These are phyloP conservation scores for Leucocoprinus leucothites DNA, from an alignment of 768 basidiomycete species.

Conservation along the genomic window DNA sequence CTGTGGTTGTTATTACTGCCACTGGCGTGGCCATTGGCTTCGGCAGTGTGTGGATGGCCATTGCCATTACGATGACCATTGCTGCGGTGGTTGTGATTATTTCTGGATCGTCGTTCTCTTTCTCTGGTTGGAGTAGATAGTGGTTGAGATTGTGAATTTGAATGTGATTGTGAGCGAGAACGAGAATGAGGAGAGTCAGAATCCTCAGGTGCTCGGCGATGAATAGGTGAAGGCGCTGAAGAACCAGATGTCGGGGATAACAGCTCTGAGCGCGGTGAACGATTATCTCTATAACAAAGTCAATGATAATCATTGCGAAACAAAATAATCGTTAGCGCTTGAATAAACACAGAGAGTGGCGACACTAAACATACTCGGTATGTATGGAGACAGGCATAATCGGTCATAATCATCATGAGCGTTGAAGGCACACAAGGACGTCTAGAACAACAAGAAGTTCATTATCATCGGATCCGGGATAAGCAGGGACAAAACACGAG, in stretches of 20 bases:
- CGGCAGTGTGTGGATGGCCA: neutral
- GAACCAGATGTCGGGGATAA: constrained; percentile 16
- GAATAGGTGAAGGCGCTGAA: neutral
- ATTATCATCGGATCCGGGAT: neutral
- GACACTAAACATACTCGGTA: constrained; percentile 5
- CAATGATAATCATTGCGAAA: neutral
- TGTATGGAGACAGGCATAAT: constrained; percentile 7
- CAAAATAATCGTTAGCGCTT: neutral
- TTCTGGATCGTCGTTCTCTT: neutral
- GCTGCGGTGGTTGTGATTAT: neutral
- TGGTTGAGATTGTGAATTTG: constrained; percentile 2
- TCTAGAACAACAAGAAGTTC: no score
- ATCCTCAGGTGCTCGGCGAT: no score
- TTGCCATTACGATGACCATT: neutral
- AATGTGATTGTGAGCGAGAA: neutral
- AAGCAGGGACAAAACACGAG: neutral
- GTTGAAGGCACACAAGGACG: neutral
- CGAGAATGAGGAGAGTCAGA: no score
- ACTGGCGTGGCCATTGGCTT: neutral
- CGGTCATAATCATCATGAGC: neutral
- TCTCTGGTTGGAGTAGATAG: neutral
- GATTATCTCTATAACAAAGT: constrained; percentile 5
- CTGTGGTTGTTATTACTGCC: neutral
- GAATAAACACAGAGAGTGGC: neutral
- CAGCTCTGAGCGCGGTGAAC: constrained; percentile 22